Evolutionary conservation across 2,329 filamentous ascomycete genomes (phyloP).

Genomic region (Xylaria sp.): DNA sequence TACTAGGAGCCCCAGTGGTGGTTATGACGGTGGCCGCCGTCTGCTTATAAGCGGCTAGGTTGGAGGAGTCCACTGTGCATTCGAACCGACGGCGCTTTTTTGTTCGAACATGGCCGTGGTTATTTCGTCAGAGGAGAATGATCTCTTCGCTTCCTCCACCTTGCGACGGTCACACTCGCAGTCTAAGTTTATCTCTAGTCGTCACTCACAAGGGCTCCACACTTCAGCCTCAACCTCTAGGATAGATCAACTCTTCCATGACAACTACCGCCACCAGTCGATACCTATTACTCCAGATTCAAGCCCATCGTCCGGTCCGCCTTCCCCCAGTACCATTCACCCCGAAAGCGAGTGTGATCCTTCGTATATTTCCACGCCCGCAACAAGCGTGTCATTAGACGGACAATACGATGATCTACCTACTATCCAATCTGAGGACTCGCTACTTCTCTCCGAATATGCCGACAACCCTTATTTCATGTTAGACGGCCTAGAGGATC

Average conservation of each 20-base stretch:
- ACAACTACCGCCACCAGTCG: conserved; percentile 54
- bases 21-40: conserved; percentile 42
- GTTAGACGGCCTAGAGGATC: conserved; percentile 54
- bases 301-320: conserved; percentile 63
- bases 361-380: conserved; percentile 71
- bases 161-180: conserved; percentile 71
- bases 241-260: conserved; percentile 60
- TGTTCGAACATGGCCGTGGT: conserved; percentile 64
- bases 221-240: conserved; percentile 60
- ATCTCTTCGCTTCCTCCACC: conserved; percentile 65
- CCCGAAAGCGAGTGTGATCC: conserved; percentile 63
- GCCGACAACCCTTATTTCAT: conserved; percentile 61
- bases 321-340: conserved; percentile 65
- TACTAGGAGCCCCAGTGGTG: conserved; percentile 18
- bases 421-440: conserved; percentile 60
- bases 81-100: conserved; percentile 12
- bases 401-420: conserved; percentile 61
- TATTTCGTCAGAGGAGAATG: conserved; percentile 66
- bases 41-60: conserved; percentile 42
- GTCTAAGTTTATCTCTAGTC: conserved; percentile 63
- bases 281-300: conserved; percentile 56
- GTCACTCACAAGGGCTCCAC: conserved; percentile 55
- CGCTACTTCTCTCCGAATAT: conserved; percentile 60
- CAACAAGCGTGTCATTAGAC: conserved; percentile 71
- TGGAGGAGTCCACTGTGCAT: conserved; percentile 43